Conservation (phyloP, 495 filamentous ascomycete species). For the Penicillium antarcticum region DNA sequence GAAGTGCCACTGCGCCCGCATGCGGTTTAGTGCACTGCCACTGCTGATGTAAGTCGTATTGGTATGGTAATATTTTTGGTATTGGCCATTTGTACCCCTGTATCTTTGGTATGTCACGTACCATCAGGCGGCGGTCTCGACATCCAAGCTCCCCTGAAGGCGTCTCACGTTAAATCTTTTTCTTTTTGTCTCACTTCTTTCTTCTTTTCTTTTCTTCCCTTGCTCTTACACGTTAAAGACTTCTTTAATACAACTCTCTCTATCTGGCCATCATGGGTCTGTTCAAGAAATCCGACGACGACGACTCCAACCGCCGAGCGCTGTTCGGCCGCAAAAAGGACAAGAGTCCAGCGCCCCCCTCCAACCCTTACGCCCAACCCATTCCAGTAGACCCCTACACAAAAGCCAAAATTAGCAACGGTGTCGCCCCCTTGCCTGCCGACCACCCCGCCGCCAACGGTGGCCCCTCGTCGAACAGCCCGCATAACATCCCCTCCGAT, state of each 20-base stretch:
- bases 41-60: slow-evolving; percentile 11
- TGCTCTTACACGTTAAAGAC: background rate
- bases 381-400: slow-evolving; percentile 61
- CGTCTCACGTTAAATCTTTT: slow-evolving; percentile 8
- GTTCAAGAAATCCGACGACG: slow-evolving; percentile 64
- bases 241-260: slow-evolving; percentile 3
- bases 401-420: slow-evolving; percentile 50
- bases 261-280: slow-evolving; percentile 50
- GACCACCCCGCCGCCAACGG: slow-evolving; percentile 33
- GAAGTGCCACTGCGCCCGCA: slow-evolving; percentile 9
- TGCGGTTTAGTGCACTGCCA: slow-evolving; percentile 8
- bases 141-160: slow-evolving; percentile 7
- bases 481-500: slow-evolving; percentile 41
- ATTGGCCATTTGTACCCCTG: background rate
- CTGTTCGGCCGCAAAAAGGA: slow-evolving; percentile 63
- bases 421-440: slow-evolving; percentile 37
- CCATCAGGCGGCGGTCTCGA: slow-evolving; percentile 8
- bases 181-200: slow-evolving; percentile 4
- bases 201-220: slow-evolving; percentile 1
- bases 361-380: slow-evolving; percentile 68
- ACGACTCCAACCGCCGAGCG: slow-evolving; percentile 55
- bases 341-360: slow-evolving; percentile 49
- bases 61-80: background rate
- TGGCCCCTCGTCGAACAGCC: slow-evolving; percentile 18
- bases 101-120: background rate